These are phyloP conservation scores for Cyanidiococcus yangmingshanensis DNA, from an alignment of 23 red algal genomes.

Conservation along the genomic window DNA sequence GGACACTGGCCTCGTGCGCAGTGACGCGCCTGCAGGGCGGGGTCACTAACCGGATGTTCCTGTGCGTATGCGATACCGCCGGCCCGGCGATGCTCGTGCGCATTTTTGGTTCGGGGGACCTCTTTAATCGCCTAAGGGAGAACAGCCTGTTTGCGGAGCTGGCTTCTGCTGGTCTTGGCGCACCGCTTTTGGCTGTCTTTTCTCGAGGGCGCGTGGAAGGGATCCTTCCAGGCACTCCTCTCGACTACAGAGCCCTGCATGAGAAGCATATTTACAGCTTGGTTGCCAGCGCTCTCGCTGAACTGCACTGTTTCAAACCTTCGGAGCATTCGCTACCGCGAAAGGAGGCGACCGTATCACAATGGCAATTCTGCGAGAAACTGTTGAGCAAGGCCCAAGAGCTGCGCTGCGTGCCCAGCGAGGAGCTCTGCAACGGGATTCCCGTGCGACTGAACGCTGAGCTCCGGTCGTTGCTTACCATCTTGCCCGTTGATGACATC, in stretches of 20 bases:
- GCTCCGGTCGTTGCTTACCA: neutral
- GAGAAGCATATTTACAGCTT: neutral
- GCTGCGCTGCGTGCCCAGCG: neutral
- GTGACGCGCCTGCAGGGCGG: neutral
- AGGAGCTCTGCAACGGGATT: constrained; percentile 4
- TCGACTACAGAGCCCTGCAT: constrained; percentile 2
- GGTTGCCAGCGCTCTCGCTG: neutral
- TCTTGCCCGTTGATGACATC: neutral
- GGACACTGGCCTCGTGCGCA: neutral
- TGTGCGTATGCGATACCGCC: neutral
- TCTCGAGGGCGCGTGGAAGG: constrained; percentile 17
- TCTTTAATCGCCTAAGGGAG: constrained; percentile 24
- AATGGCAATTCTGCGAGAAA: neutral
- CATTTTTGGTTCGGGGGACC: constrained; percentile 19
- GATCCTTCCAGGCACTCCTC: neutral
- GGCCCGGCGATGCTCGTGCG: constrained; percentile 18
- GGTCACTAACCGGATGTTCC: constrained; percentile 11
- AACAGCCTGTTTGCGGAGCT: constrained; percentile 32
- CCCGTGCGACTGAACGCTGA: neutral
- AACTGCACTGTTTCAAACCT: neutral
- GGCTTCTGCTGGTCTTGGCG: constrained; percentile 1
- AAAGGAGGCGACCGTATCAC: neutral
- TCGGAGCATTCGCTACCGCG: neutral
- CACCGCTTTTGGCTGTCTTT: constrained; percentile 23
- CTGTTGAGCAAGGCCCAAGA: neutral